Evolutionary conservation across 1,139 yeast species (phyloP), one percentile per base, ranked within the genome.

Genomic region (Candida sp.): DNA sequence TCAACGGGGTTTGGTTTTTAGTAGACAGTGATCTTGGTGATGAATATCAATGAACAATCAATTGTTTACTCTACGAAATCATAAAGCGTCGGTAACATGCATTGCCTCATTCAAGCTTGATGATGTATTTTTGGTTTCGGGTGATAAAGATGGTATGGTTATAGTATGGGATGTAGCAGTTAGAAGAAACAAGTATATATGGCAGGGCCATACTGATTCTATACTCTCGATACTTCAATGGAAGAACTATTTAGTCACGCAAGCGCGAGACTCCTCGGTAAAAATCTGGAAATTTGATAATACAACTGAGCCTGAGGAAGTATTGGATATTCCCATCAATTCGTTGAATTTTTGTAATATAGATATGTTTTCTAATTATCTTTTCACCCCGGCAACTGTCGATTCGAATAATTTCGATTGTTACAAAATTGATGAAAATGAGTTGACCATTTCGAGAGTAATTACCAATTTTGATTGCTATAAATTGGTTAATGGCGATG

Each of bases 291-390:
- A 63, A 32, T 41, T 73, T 5, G 38, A 35, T 40, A 38, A 1
- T 36, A 4, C 42, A 21, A 42, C 42, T 21, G 19, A 15, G 19
- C 27, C 43, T 12, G 21, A n/a, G 4, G 41, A 43, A 5, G 40
- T 49, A 5, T 56, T 53, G 7, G 45, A 46, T 29, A 37, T 53
- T 12, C 85, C 86, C 0, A 78, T 79, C 21, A 82, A 82, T 55
- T 59, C 81, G 1, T 60, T 81, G 49, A 81, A 81, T 53, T 82
- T 77, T 53, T 68, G 82, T 47, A 81, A 81, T 51, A 74, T 81
- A 25, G 75, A 60, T 21, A 52, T 66, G 5, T 44, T 46, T 4
- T 52, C 51, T 1, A 57, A 64, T 6, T 47, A 49, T 5, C 50
- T 81, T 33, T 54, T 78, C 5, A 72, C 84, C 0, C 84, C 87